These are phyloP conservation scores for Musa acuminata DNA, from an alignment of 176 grass and related monocot genomes.

Conservation along the genomic window DNA sequence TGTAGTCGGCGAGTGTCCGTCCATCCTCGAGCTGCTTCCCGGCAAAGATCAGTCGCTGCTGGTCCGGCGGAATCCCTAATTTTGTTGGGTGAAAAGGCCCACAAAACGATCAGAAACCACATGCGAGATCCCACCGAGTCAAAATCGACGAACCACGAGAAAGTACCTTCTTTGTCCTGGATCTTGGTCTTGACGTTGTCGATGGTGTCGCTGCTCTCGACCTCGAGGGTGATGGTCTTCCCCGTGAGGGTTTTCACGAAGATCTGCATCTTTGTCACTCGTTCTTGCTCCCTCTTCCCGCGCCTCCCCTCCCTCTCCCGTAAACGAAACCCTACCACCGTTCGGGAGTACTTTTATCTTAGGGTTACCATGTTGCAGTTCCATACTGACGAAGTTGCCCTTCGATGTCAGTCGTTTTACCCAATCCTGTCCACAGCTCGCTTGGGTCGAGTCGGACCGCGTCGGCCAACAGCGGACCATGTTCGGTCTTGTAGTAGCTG, in stretches of 20 bases:
- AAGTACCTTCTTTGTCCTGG: slow-evolving; percentile 73
- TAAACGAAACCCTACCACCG: neutral
- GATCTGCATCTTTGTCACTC: slow-evolving; percentile 67
- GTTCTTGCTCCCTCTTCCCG: neutral
- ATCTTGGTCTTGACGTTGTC: slow-evolving; percentile 97
- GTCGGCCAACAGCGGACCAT: too few species aligned
- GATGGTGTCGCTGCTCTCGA: slow-evolving; percentile 85
- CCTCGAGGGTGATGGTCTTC: slow-evolving; percentile 84
- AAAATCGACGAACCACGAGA: neutral
- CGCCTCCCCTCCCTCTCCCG: neutral
- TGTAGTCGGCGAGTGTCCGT: slow-evolving; percentile 22
- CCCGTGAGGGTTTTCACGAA: slow-evolving; percentile 96
- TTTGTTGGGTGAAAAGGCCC: neutral
- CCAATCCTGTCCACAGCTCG: too few species aligned
- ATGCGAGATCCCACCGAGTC: neutral
- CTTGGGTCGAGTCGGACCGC: too few species aligned
- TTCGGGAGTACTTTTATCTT: neutral
- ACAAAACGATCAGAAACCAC: neutral
- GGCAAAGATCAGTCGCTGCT: slow-evolving; percentile 21
- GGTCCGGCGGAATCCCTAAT: slow-evolving; percentile 22
- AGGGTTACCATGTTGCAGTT: too few species aligned
- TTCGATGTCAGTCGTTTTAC: too few species aligned
- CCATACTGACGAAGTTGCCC: too few species aligned
- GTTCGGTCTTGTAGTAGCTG: too few species aligned
- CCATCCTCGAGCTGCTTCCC: slow-evolving; percentile 25